Evolutionary conservation across 164 flowering plant species (phyloP), one percentile per base, ranked within the genome.

Genomic region (Nymphaea thermarum): DNA sequence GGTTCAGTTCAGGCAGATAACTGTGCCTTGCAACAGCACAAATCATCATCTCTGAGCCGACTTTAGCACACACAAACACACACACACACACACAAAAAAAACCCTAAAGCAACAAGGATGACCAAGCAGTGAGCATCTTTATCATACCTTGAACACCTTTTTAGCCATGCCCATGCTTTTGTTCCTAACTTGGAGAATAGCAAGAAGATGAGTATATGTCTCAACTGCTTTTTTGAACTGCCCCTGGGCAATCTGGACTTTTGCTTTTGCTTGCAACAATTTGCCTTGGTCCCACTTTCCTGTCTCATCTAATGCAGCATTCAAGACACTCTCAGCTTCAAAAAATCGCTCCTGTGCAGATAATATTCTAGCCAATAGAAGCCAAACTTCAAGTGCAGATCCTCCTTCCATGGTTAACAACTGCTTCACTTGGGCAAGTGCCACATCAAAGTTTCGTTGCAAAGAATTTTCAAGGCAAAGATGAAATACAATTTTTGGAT

Each of bases 271-370:
- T 47, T 85, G 71, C 70, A 90, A 67, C 65, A 94, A 68, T 55
- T 82, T 83, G 61, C 85, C 92, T 76, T 91, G 96, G 17, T 90
- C 89, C 96, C 96, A 91, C 71, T 81, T 86, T 53, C 87, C 95
- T 17, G 87, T 84, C 66, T 94, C 86, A 43, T 94, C 96, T 53
- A 94, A 64, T 66, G 93, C 97, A 80, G 85, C 87, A 84, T 87
- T 76, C 10, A 90, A 76, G 53, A 90, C 74, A 42, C 68, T 68
- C 77, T 91, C 98, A 3, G 99, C 96, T 74, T 91, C 96, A 41
- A 62, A 18, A 75, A 77, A 91, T 65, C 79, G 77, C 71, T 87
- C 86, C 51, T 89, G 87, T 77, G 96, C 96, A 14, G 99, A 88
- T 69, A 94, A 78, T 67, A 91, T 84, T 45, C 91, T 82, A 72